Conservation (phyloP, 1,284 basidiomycete genomes). For the Boletellus deceptivus region DNA sequence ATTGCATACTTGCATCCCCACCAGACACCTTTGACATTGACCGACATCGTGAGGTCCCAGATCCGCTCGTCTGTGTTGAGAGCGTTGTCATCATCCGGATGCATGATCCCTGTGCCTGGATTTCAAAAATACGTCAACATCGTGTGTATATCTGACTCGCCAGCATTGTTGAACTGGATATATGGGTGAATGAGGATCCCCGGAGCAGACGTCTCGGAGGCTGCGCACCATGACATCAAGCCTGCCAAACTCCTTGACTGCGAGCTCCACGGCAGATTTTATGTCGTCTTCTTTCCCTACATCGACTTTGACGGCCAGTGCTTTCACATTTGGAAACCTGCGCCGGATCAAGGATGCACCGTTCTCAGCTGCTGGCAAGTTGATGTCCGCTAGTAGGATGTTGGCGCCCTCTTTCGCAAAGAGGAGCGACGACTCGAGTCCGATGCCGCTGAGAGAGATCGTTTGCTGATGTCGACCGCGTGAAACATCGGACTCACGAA, state of each 20-base stretch:
- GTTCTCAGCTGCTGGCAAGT: slow-evolving; percentile 71
- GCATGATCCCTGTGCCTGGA: slow-evolving; percentile 78
- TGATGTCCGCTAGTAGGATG: slow-evolving; percentile 87
- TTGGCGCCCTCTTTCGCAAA: slow-evolving; percentile 92
- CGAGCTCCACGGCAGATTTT: slow-evolving; percentile 75
- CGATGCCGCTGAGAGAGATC: slow-evolving; percentile 71
- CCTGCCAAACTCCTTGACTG: slow-evolving; percentile 83
- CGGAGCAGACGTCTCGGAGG: background rate
- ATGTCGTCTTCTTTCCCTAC: slow-evolving; percentile 87
- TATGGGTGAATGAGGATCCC: background rate
- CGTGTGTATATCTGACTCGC: slow-evolving; percentile 34
- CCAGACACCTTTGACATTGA: slow-evolving; percentile 99
- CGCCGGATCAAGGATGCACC: slow-evolving; percentile 64
- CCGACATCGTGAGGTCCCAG: slow-evolving; percentile 92
- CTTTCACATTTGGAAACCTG: slow-evolving; percentile 70
- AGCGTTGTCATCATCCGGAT: slow-evolving; percentile 89
- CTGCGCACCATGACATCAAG: slow-evolving; percentile 84
- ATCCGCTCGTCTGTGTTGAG: slow-evolving; percentile 94
- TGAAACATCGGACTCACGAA: slow-evolving; percentile 57
- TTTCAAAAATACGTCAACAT: background rate
- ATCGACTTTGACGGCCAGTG: slow-evolving; percentile 76
- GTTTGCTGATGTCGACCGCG: slow-evolving; percentile 3
- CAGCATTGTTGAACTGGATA: slow-evolving; percentile 84
- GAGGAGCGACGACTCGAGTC: slow-evolving; percentile 87
- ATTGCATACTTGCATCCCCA: slow-evolving; percentile 98